Evolutionary conservation across 768 basidiomycete genomes (phyloP), one percentile per base, ranked within the genome.

Genomic region (Mycena rosella): DNA sequence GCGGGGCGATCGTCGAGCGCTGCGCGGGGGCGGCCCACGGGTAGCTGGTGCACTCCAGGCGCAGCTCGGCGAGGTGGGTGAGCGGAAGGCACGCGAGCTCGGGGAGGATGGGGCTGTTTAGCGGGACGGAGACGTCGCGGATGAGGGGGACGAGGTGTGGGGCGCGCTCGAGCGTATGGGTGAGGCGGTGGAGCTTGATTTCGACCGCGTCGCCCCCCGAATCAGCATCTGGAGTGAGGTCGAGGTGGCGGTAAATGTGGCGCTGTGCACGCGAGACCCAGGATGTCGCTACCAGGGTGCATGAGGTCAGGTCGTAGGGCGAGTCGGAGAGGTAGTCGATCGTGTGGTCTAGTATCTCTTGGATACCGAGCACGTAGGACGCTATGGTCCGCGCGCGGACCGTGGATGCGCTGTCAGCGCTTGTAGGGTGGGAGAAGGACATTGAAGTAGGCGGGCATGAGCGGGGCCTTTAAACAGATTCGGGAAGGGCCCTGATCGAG

Each of bases 1-100:
- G 22, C 18, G 55, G 55, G 18, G 36, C 7, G 40, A 44, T 18
- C 24, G 40, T 30, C 15, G 22, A 13, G 24, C 3, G 40, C 7
- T 40, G 55, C 13, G 55, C 55, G 40, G 24, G 18, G 5, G 55
- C 38, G 18, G 55, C 55, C 55, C 55, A 44, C 17, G 55, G 55
- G 26, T 57, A 57, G 55, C 55, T 57, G 38, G 38, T 57, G 27
- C 55, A 57, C 30, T 57, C 55, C 20, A 53, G 34, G 6, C 32
- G 32, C 29, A 54, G 30, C 15, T 54, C 53, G n/a, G 38, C 20
- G 38, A 57, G 42, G 24, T 45, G 56, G 3, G 40, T 29, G 42
- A 57, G 45, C 26, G 56, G 56, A 8, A 57, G 2, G 14, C 14
- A 2, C 15, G 56, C 26, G 22, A 57, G 18, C 42, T 3, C 18